These are phyloP conservation scores for Dothiorella sarmentorum DNA, from an alignment of 2,329 filamentous ascomycete genomes.

Conservation along the genomic window DNA sequence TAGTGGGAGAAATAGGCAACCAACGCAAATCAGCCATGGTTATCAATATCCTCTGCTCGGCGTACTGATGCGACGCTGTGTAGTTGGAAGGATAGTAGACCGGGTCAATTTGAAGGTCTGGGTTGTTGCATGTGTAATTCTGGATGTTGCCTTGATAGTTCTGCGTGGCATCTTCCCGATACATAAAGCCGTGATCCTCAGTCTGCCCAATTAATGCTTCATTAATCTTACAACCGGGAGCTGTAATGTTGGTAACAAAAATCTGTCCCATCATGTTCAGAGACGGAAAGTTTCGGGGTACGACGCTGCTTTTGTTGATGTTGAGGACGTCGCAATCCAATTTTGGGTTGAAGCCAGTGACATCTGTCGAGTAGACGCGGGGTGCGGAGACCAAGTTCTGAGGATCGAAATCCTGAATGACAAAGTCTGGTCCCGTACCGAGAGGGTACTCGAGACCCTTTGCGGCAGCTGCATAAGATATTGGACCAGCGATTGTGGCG, in stretches of 20 bases:
- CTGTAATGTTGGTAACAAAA: not conserved
- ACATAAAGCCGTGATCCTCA: not conserved
- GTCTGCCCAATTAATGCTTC: not conserved
- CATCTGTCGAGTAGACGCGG: not conserved
- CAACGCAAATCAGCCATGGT: not conserved
- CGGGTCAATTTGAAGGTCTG: no score
- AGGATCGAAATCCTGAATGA: not conserved
- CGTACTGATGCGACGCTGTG: no score
- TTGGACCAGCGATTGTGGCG: not conserved
- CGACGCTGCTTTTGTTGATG: no score
- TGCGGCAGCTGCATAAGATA: not conserved
- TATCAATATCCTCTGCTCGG: not conserved
- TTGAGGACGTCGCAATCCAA: not conserved
- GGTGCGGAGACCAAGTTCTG: not conserved
- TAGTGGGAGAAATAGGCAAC: not conserved
- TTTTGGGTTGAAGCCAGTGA: not conserved
- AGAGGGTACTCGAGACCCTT: not conserved
- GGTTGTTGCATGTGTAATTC: not conserved
- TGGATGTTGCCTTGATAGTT: not conserved
- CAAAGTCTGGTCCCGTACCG: not conserved
- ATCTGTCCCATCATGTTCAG: not conserved
- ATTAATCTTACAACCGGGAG: not conserved
- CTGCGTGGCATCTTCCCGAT: not conserved
- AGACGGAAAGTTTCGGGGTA: no score
- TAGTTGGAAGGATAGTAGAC: no score